phyloP scores from a whole-genome alignment of 805 yeast species.

The Myxozyma melibiosi region DNA sequence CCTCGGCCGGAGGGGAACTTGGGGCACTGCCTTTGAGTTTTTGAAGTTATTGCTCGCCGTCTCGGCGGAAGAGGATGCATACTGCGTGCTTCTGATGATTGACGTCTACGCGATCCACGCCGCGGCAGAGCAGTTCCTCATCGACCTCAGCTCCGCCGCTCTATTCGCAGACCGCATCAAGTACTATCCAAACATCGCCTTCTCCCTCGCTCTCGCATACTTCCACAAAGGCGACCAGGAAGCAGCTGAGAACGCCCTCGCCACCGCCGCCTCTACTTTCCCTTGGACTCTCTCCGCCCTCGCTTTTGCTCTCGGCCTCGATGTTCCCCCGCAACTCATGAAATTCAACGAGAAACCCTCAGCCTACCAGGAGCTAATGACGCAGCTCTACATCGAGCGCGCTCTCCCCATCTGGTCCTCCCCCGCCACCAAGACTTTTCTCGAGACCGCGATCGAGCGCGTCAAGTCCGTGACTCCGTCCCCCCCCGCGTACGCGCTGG shows the following conservation, averaged over 20 bases:
- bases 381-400: conserved; percentile 34
- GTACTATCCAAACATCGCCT: conserved; percentile 72
- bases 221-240: conserved; percentile 44
- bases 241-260: conserved; percentile 53
- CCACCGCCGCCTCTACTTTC: conserved; percentile 55
- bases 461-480: conserved; percentile 4
- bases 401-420: conserved; percentile 35
- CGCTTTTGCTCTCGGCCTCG: conserved; percentile 48
- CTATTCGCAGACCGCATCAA: conserved; percentile 61
- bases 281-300: conserved; percentile 60
- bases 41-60: conserved; percentile 70
- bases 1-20: conserved; percentile 76
- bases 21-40: conserved; percentile 73
- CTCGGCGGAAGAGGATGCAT: conserved; percentile 72
- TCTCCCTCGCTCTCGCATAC: conserved; percentile 66
- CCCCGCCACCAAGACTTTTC: conserved; percentile 24
- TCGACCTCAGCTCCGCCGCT: conserved; percentile 59
- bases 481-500: conserved; percentile 15
- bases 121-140: conserved; percentile 63
- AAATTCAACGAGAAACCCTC: conserved; percentile 27
- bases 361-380: conserved; percentile 30
- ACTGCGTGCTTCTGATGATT: conserved; percentile 79
- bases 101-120: conserved; percentile 74
- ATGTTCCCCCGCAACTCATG: conserved; percentile 19
- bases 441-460: conserved; percentile 10